Evolutionary conservation across 495 filamentous ascomycete species (phyloP), one percentile per base, ranked within the genome.

Genomic region (Alectoria sarmentosa): DNA sequence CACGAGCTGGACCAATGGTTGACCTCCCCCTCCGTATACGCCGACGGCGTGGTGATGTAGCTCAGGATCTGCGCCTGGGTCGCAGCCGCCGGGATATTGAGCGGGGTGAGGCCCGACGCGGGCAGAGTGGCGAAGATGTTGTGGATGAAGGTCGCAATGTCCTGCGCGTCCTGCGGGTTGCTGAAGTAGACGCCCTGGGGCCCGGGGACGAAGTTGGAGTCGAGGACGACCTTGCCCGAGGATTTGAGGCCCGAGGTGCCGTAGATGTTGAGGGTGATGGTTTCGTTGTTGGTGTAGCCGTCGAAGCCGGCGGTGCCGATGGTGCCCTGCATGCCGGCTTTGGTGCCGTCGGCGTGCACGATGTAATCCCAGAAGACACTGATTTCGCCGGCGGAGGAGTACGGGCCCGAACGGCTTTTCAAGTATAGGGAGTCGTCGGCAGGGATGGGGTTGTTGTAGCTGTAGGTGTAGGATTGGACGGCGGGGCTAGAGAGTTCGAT

Each of bases 211-310:
- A 70, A 76, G 4, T 74, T 71, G 3, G 70, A 65, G 58, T 77
- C 70, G 0, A 78, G 67, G 38, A 73, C 60, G 17, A 77, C 76
- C 10, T 68, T 62, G 1, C 76, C 76, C 2, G 68, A 58, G 21
- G 76, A 77, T 23, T 70, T 69, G 21, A 78, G 68, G 17, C 76
- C 76, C 0, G 76, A 77, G 3, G 76, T 78, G 13, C 76, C 76
- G 61, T 78, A 78, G 34, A 77, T 65, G 61, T 78, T 78, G 36
- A 78, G 69, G 0, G 76, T 78, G 48, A 78, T 74, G 52, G 76
- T 77, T 39, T 74, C 69, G 30, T 70, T 68, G 37, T 39, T 58
- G 0, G 59, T 71, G 59, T 68, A 78, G 19, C 66, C 71, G 14
- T 64, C 66, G 48, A 66, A 70, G 1, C 76, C 76, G 0, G 76